Base-by-base conservation (phyloP, 1,284 basidiomycete genomes). In the Testicularia cyperi region DNA sequence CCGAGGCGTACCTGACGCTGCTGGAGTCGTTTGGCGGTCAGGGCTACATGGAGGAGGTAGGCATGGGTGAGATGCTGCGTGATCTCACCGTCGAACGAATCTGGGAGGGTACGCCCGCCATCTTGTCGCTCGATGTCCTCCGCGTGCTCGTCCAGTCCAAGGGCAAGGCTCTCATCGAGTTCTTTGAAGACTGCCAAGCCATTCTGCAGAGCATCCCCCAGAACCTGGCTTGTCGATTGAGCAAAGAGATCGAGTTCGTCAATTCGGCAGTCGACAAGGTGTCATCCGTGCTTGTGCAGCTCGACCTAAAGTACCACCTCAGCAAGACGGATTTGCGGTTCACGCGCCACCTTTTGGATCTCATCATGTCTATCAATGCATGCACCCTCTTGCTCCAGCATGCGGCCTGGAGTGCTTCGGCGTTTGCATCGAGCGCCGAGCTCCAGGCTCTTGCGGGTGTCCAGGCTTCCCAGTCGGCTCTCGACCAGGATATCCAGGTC, bases 21-120 rank as follows among this genome's bases (percentile, higher is more conserved):
- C 88, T 90, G 86, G 80, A 84, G 29, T 79, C 83, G 5, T 78
- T 89, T 3, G 88, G 88, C 22, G 88, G 87, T 2, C 84, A 85
- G 39, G 88, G 88, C 0, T 90, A 88, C 66, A 88, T 90, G 86
- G 86, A 88, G 65, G 87, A 90, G 70, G 85, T 83, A 35, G 39
- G 44, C 26, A 41, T 57, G 41, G 62, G 46, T 51, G 55, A 60
- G 41, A 63, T 82, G 33, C 82, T 86, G 30, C 79, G 84, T 6
- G 87, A 89, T 75, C 79, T 80, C 3, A 73, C 86, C 6, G 88
- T 88, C 6, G 86, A 89, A 78, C 84, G 84, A 62, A 88, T 90
- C 37, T 90, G 88, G 88, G 88, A 90, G 77, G 88, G 75, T 40
- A 62, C 70, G 29, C 44, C 74, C 5, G 83, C 82, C 3, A 84